A percentile compares a stretch with the other conserved stretches of the same genome.
Conservation (phyloP, 2,329 filamentous ascomycete genomes). For the Orbilia javanica region DNA sequence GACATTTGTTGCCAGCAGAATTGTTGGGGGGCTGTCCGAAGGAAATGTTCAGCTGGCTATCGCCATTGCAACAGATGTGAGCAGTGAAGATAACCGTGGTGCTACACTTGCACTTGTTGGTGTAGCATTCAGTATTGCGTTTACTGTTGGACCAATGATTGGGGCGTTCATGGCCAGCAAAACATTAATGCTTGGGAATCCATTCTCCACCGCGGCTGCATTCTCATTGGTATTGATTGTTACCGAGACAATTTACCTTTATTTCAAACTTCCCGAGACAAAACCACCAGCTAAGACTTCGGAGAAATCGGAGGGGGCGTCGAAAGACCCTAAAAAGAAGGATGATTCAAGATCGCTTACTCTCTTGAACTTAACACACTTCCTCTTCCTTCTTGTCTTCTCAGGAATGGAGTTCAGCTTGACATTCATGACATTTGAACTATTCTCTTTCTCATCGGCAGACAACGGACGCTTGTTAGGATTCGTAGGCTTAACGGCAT, state of each 20-base stretch:
- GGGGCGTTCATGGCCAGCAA: conserved; percentile 87
- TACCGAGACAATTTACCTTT: conserved; percentile 88
- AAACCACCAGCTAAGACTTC: conserved; percentile 72
- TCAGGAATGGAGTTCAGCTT: conserved; percentile 98
- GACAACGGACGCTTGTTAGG: conserved; percentile 88
- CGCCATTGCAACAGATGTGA: conserved; percentile 96
- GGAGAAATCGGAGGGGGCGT: conserved; percentile 61
- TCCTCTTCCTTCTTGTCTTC: conserved; percentile 94
- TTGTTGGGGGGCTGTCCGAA: conserved; percentile 93
- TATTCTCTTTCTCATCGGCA: conserved; percentile 84
- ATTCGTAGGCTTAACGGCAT: conserved; percentile 90
- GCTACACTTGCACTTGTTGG: conserved; percentile 97
- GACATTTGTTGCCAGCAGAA: conserved; percentile 91
- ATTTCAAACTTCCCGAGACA: conserved; percentile 86
- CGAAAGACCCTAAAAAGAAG: conserved; percentile 32
- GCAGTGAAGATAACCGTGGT: conserved; percentile 83
- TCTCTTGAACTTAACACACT: conserved; percentile 85
- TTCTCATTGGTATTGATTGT: conserved; percentile 88
- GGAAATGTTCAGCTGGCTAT: conserved; percentile 97
- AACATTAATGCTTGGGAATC: conserved; percentile 80
- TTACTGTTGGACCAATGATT: conserved; percentile 93
- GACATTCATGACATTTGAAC: conserved; percentile 95
- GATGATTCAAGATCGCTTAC: conserved; percentile 63
- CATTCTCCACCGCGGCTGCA: conserved; percentile 90
- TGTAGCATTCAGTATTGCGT: conserved; percentile 95